A percentile compares a stretch with the other conserved stretches of the same genome.
These are phyloP conservation scores for Clavispora phyllophila DNA, from an alignment of 805 yeast genomes.

Conservation along the genomic window DNA sequence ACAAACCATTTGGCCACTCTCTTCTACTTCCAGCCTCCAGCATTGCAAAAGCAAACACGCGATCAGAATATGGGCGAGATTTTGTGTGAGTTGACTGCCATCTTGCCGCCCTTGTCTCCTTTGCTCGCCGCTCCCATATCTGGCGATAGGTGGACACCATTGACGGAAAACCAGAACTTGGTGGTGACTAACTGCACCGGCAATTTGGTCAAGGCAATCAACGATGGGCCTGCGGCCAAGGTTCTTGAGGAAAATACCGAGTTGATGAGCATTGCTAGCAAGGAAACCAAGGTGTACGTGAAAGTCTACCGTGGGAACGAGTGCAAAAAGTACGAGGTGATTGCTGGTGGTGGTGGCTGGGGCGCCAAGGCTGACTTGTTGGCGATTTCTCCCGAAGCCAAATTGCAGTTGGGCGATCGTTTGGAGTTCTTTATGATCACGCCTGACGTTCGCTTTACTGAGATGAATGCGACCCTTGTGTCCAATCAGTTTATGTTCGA, in stretches of 20 bases:
- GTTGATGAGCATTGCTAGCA: conserved; percentile 36
- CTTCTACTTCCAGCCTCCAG: conserved; percentile 24
- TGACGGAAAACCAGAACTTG: conserved; percentile 24
- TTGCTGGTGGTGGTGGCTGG: conserved; percentile 79
- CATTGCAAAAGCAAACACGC: conserved; percentile 1
- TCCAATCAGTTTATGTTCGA: conserved; percentile 21
- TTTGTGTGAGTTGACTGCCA: conserved; percentile 22
- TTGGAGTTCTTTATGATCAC: conserved; percentile 44
- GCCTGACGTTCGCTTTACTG: conserved; percentile 24
- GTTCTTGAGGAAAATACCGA: conserved; percentile 43
- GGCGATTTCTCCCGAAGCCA: conserved; percentile 59
- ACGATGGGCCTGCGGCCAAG: conserved; percentile 52
- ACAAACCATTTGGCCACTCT: conserved; percentile 32
- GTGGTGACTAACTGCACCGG: conserved; percentile 47
- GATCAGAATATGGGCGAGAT: conserved; percentile 23
- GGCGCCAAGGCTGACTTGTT: conserved; percentile 62
- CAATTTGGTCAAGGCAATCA: conserved; percentile 55
- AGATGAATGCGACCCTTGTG: conserved; percentile 2
- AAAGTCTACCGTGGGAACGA: conserved; percentile 18
- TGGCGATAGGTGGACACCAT: conserved; percentile 32
- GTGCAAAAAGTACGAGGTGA: conserved; percentile 40
- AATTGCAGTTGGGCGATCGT: conserved; percentile 38
- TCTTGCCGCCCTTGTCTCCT: conserved; percentile 17
- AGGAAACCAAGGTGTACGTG: conserved; percentile 40
- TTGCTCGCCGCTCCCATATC: conserved; percentile 3